Conservation (phyloP, 1,284 basidiomycete species). For the Apiotrichum gamsii region DNA sequence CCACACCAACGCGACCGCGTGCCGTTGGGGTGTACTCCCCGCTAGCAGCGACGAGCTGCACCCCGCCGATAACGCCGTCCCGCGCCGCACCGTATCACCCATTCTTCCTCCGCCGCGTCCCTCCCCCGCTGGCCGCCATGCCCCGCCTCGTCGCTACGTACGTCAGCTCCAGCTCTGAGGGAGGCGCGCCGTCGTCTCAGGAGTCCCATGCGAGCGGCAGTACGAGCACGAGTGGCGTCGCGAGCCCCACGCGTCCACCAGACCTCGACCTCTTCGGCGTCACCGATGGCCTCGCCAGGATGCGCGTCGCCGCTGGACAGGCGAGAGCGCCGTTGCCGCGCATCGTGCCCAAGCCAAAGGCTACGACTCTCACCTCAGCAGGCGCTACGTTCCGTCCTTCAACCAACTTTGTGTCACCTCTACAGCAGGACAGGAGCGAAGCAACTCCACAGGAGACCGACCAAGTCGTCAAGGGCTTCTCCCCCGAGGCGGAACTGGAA, state of each 20-base stretch:
- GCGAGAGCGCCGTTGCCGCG: neutral
- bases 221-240: neutral
- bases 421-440: too few species aligned
- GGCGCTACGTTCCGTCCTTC: too few species aligned
- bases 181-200: neutral
- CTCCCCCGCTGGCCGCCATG: neutral
- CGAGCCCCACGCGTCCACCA: neutral
- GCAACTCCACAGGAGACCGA: too few species aligned
- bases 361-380: neutral
- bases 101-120: conserved; percentile 3
- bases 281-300: neutral
- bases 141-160: conserved; percentile 6
- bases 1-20: conserved; percentile 1
- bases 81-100: neutral
- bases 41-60: conserved; percentile 19
- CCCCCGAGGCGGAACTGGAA: too few species aligned
- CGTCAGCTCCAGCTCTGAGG: neutral
- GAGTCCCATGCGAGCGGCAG: neutral
- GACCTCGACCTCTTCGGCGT: neutral
- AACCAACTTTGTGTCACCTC: too few species aligned
- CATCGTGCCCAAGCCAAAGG: neutral
- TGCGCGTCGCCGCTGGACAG: neutral
- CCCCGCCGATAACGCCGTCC: conserved; percentile 13
- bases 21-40: conserved; percentile 6
- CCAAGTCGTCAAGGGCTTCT: too few species aligned